Conservation (phyloP, 1,139 yeast species). For the Saccharomycopsis crataegensis region DNA sequence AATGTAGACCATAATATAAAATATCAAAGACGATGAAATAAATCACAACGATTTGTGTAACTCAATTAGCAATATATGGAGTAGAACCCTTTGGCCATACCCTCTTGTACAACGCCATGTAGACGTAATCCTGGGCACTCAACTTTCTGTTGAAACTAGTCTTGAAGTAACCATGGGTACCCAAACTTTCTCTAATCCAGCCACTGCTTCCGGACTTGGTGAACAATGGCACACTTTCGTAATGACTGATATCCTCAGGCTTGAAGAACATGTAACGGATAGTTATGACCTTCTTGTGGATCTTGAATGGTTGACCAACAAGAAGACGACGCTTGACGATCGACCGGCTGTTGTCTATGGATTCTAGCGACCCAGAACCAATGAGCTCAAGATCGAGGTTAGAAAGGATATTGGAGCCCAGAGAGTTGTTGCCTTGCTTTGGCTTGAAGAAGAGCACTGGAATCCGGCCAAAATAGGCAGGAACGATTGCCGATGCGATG, state of each 20-base stretch:
- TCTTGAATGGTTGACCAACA: conserved; percentile 93
- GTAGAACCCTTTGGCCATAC: conserved; percentile 66
- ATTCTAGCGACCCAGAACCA: conserved; percentile 87
- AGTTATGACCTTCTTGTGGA: conserved; percentile 87
- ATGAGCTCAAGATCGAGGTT: conserved; percentile 53
- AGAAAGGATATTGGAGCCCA: conserved; percentile 28
- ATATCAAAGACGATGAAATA: too few species aligned
- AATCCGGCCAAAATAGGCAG: conserved; percentile 78
- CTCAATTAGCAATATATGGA: neutral
- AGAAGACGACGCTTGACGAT: conserved; percentile 82
- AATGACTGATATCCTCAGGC: conserved; percentile 81
- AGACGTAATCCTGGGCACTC: conserved; percentile 87
- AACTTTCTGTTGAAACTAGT: conserved; percentile 90
- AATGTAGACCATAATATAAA: too few species aligned
- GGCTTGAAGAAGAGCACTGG: conserved; percentile 58
- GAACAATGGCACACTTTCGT: conserved; percentile 86
- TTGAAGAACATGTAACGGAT: conserved; percentile 97
- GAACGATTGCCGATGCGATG: conserved; percentile 84
- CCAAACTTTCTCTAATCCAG: conserved; percentile 87
- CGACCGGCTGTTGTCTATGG: conserved; percentile 78
- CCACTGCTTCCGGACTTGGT: conserved; percentile 92
- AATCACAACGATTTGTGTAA: too few species aligned
- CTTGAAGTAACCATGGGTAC: conserved; percentile 97
- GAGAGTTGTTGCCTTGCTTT: conserved; percentile 23
- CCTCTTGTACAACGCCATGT: conserved; percentile 89